Conservation (phyloP, 139 green algal species). For the Tetraselmis chui region DNA sequence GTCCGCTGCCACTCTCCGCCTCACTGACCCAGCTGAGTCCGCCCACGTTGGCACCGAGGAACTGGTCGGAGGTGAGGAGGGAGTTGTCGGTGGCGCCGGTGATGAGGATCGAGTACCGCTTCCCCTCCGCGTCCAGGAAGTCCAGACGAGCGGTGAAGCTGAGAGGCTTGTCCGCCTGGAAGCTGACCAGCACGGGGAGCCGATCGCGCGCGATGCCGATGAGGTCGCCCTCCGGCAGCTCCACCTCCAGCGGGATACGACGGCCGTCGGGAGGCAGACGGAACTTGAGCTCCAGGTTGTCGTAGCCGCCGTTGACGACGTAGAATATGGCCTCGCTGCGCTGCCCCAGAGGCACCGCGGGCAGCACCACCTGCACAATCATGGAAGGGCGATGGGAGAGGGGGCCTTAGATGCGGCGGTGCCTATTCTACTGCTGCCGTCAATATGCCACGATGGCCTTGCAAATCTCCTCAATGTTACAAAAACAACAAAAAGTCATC, state of each 20-base stretch:
- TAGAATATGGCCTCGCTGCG: constrained; percentile 37
- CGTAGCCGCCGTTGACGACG: constrained; percentile 69
- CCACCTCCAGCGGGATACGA: constrained; percentile 48
- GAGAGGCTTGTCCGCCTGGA: constrained; percentile 43
- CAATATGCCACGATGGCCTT: too few species aligned
- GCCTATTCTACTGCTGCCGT: too few species aligned
- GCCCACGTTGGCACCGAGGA: constrained; percentile 34
- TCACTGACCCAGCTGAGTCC: constrained; percentile 14
- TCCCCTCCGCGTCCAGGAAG: constrained; percentile 65
- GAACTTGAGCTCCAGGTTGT: constrained; percentile 76
- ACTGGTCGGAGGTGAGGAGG: constrained; percentile 49
- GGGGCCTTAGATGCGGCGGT: background rate
- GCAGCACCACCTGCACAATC: constrained; percentile 26
- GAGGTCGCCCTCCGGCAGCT: constrained; percentile 61
- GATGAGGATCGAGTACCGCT: constrained; percentile 16
- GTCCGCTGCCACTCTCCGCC: background rate
- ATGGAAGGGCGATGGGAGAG: constrained; percentile 8
- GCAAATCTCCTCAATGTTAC: background rate
- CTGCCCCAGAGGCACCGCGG: constrained; percentile 49
- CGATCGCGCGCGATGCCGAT: constrained; percentile 68
- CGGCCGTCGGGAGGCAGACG: constrained; percentile 51
- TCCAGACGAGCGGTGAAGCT: constrained; percentile 69
- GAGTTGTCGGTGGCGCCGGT: constrained; percentile 62
- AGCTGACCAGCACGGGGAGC: constrained; percentile 64
- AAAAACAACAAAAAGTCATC: background rate